Base-by-base conservation (phyloP, 495 filamentous ascomycete species). In the Aspergillus avenaceus region DNA sequence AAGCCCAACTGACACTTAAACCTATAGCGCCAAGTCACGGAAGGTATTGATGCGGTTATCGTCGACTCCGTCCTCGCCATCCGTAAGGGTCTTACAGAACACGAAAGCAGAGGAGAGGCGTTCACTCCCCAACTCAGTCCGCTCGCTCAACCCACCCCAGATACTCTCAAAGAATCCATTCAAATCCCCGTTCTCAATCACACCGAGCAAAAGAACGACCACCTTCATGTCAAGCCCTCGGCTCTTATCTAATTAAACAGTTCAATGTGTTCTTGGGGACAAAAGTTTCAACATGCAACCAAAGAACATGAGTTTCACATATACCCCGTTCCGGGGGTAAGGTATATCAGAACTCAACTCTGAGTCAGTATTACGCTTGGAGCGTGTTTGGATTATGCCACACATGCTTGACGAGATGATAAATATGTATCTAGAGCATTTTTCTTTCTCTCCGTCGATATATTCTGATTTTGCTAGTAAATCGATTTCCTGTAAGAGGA, bases 11-110 rank as follows among this genome's bases (percentile, higher is more conserved):
- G 37, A 60, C 34, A 45, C 27, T 46, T n/a, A 19, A 31, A 56
- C 26, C 24, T 58, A 50, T 60, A 91, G 86, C 72, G 85, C 52
- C 93, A 98, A 84, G 91, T 95, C 13, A 84, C 90, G 19, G 88
- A 96, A 66, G 93, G 93, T 38, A 95, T 98, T 44, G 92, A 97
- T 68, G 92, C 92, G 6, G 91, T 97, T 21, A 97, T 97, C 61
- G 93, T 97, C 31, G 92, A 97, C 61, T 90, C 81, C 34, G 92
- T 97, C 8, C 75, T 97, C 12, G 84, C 85, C 18, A 92, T 96
- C 47, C 77, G 85, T 16, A 84, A 87, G 58, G 85, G 84, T 1
- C 73, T 88, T 42, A 87, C 82, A 8, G 64, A 74, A 54, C 62
- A 64, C 28, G 61, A 69, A 28, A 61, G 51, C 45, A 67, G 60